Evolutionary conservation across 495 filamentous ascomycete species (phyloP).

Genomic region (Xylaria nigripes): DNA sequence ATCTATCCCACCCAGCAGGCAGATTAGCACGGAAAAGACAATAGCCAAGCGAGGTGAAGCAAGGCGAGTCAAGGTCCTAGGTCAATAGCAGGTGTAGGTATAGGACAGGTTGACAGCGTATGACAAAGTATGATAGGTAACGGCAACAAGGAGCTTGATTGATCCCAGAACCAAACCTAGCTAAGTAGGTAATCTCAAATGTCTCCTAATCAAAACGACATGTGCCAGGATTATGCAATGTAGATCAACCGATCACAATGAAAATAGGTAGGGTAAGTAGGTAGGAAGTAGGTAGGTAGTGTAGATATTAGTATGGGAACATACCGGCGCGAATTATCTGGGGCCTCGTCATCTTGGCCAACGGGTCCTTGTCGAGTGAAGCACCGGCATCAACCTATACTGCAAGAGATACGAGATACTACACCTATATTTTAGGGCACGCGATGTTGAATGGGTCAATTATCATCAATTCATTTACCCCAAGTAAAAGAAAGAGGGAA

Average conservation of each 20-base stretch:
- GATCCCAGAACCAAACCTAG: conserved; percentile 14
- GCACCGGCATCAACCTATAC: conserved; percentile 18
- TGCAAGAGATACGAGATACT: conserved; percentile 13
- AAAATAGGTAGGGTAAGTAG: background rate
- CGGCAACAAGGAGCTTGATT: background rate
- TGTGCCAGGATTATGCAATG: background rate
- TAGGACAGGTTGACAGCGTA: background rate
- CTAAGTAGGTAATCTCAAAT: background rate
- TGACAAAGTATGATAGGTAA: too few relatives aligned
- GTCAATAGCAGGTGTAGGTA: background rate
- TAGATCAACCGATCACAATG: conserved; percentile 12
- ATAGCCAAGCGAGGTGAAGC: conserved; percentile 6
- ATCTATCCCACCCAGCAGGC: conserved; percentile 47
- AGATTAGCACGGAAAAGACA: conserved; percentile 18
- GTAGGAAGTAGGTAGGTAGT: background rate
- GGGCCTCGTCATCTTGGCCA: conserved; percentile 59
- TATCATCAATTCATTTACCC: conserved; percentile 6
- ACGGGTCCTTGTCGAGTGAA: conserved; percentile 10
- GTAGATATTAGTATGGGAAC: conserved; percentile 6
- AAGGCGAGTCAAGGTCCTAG: conserved; percentile 14
- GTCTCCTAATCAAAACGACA: conserved; percentile 12
- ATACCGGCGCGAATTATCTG: conserved; percentile 73
- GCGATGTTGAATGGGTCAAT: conserved; percentile 5
- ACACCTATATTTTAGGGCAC: background rate
- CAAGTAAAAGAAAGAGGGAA: background rate